A percentile compares a stretch with the other conserved stretches of the same genome.
phyloP scores from a whole-genome alignment of 495 filamentous ascomycete genomes.

The Lichenothelia convexa region DNA sequence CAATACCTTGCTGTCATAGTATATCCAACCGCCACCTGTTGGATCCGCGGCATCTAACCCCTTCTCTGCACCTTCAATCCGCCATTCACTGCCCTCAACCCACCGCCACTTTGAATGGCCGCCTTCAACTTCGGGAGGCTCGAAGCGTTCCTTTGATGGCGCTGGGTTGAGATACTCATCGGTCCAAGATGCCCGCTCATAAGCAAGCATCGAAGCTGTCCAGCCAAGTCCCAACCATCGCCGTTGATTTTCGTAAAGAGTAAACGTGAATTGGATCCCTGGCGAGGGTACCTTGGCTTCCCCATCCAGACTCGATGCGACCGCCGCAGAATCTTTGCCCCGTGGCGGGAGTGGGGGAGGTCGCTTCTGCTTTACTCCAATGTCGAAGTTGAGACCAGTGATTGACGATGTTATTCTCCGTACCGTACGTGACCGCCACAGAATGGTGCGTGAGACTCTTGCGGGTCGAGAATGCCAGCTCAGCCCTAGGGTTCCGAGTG shows the following conservation, averaged over 20 bases:
- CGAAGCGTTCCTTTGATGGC: slow-evolving; percentile 61
- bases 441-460: slow-evolving; percentile 63
- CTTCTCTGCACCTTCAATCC: slow-evolving; percentile 54
- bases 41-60: slow-evolving; percentile 8
- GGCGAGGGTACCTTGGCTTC: slow-evolving; percentile 39
- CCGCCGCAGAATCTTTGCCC: slow-evolving; percentile 8
- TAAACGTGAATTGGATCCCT: slow-evolving; percentile 87
- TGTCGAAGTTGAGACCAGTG: slow-evolving; percentile 61
- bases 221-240: slow-evolving; percentile 90
- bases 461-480: slow-evolving; percentile 85
- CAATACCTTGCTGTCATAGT: slow-evolving; percentile 87
- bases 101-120: slow-evolving; percentile 75
- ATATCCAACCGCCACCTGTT: slow-evolving; percentile 62
- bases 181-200: slow-evolving; percentile 82
- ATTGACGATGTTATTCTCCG: slow-evolving; percentile 46
- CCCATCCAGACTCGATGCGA: slow-evolving; percentile 16
- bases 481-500: slow-evolving; percentile 60
- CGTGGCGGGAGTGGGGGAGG: slow-evolving; percentile 5
- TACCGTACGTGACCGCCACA: slow-evolving; percentile 71
- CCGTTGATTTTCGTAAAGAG: slow-evolving; percentile 89
- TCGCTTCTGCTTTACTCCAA: slow-evolving; percentile 1
- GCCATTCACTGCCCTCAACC: slow-evolving; percentile 71
- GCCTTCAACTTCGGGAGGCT: slow-evolving; percentile 69
- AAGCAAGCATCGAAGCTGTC: slow-evolving; percentile 75
- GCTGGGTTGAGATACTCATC: slow-evolving; percentile 82